phyloP scores from a whole-genome alignment of 1,284 basidiomycete species.

The Baeospora myosura region DNA sequence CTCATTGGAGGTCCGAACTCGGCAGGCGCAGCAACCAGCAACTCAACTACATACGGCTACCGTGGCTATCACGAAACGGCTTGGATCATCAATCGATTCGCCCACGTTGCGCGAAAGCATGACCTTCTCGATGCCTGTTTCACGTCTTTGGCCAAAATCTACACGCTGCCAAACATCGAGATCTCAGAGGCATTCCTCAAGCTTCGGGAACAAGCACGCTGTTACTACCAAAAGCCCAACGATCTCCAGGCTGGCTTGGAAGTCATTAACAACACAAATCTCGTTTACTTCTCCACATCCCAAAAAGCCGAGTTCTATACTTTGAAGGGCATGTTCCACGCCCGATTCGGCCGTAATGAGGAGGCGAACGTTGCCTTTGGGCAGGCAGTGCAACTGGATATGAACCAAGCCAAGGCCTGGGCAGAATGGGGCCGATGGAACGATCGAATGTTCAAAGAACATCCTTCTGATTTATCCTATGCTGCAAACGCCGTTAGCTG shows the following conservation, averaged over 20 bases:
- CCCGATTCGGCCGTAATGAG: constrained; percentile 79
- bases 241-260: constrained; percentile 93
- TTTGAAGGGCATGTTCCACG: constrained; percentile 99
- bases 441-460: constrained; percentile 88
- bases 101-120: constrained; percentile 98
- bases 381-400: constrained; percentile 93
- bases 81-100: constrained; percentile 99
- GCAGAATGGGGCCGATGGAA: constrained; percentile 97
- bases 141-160: constrained; percentile 93
- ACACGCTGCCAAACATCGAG: constrained; percentile 98
- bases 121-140: constrained; percentile 95
- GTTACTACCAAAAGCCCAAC: constrained; percentile 93
- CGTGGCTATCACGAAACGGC: constrained; percentile 99
- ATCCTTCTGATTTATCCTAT: constrained; percentile 62
- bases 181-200: constrained; percentile 99
- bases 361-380: constrained; percentile 93
- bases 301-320: constrained; percentile 99
- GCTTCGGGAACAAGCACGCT: constrained; percentile 97
- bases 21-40: constrained; percentile 43
- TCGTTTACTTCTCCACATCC: constrained; percentile 92
- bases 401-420: constrained; percentile 95
- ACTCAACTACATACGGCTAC: constrained; percentile 85
- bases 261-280: constrained; percentile 98
- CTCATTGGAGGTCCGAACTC: constrained; percentile 60
- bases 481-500: constrained; percentile 94